Evolutionary conservation across 2,329 filamentous ascomycete genomes (phyloP).

Genomic region (Lasiodiplodia citricola): DNA sequence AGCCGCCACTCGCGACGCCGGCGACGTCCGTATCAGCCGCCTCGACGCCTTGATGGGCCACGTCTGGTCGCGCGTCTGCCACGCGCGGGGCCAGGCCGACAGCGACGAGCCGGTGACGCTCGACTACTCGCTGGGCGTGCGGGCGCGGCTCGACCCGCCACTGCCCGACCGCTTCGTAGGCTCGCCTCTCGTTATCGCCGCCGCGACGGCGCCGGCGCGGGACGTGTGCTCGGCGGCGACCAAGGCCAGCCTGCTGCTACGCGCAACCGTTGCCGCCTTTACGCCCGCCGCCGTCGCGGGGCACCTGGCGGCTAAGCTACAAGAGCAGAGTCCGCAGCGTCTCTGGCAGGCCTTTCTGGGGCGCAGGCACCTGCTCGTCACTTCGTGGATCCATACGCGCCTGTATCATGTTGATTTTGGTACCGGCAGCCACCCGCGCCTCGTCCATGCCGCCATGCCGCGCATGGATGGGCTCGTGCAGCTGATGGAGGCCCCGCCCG

Average conservation of each 20-base stretch:
- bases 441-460: slow-evolving; percentile 52
- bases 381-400: slow-evolving; percentile 50
- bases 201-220: slow-evolving; percentile 37
- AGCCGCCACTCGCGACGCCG: slow-evolving; percentile 10
- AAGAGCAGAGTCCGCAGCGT: slow-evolving; percentile 54
- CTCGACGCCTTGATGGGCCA: slow-evolving; percentile 56
- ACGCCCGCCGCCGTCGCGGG: slow-evolving; percentile 46
- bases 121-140: slow-evolving; percentile 50
- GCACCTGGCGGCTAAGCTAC: slow-evolving; percentile 50
- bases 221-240: slow-evolving; percentile 34
- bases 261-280: slow-evolving; percentile 44
- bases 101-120: slow-evolving; percentile 44
- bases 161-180: slow-evolving; percentile 51
- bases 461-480: slow-evolving; percentile 51
- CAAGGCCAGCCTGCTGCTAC: slow-evolving; percentile 34
- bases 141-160: slow-evolving; percentile 46
- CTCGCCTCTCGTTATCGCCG: slow-evolving; percentile 50
- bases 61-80: slow-evolving; percentile 53
- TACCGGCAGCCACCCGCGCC: slow-evolving; percentile 35
- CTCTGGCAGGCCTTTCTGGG: slow-evolving; percentile 57
- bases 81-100: slow-evolving; percentile 42
- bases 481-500: slow-evolving; percentile 43
- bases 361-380: slow-evolving; percentile 49
- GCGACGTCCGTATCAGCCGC: slow-evolving; percentile 41
- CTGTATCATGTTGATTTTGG: slow-evolving; percentile 52